A percentile compares a stretch with the other conserved stretches of the same genome.
Evolutionary conservation across 176 grass and related monocot species (phyloP).

Genomic region (Bolboschoenus planiculmis): DNA sequence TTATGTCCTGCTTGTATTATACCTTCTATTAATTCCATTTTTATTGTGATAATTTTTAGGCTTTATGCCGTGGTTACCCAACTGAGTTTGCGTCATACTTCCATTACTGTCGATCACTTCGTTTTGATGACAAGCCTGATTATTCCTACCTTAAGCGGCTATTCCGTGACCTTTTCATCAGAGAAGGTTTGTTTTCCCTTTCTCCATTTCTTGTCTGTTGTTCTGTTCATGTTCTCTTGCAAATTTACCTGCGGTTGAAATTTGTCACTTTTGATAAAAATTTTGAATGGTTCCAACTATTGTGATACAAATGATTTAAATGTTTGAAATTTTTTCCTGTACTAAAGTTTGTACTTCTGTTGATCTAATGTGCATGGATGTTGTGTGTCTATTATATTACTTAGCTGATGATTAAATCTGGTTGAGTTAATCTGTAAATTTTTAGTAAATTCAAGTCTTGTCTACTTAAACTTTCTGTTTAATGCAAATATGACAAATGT

Average conservation of each 20-base stretch:
- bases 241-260: neutral
- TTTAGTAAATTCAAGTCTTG: neutral
- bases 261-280: neutral
- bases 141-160: constrained; percentile 95
- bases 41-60: constrained; percentile 43
- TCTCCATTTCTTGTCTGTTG: neutral
- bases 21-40: neutral
- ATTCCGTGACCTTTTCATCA: constrained; percentile 95
- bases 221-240: neutral
- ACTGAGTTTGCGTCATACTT: constrained; percentile 95
- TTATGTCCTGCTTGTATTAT: neutral
- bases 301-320: neutral
- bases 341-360: neutral
- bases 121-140: constrained; percentile 92
- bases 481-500: neutral
- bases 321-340: neutral
- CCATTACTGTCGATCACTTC: constrained; percentile 84
- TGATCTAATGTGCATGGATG: neutral
- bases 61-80: constrained; percentile 80
- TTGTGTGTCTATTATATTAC: neutral
- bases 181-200: constrained; percentile 53
- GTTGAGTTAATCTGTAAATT: neutral
- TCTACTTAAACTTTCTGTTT: neutral
- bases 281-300: neutral
- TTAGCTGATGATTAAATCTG: neutral